Evolutionary conservation across 2,329 filamentous ascomycete genomes (phyloP).

Genomic region (Cordyceps militaris): DNA sequence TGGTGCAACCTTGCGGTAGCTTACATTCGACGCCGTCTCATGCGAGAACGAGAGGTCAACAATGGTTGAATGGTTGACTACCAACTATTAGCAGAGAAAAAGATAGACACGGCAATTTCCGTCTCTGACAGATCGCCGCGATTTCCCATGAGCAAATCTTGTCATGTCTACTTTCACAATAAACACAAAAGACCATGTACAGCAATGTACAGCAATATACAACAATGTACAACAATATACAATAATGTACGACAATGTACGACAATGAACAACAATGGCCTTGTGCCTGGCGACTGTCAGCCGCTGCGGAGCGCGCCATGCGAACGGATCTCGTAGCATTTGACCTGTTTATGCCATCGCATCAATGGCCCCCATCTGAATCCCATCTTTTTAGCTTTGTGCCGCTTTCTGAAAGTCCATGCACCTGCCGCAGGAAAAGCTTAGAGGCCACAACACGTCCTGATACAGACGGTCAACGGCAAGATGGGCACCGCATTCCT

Average conservation of each 20-base stretch:
- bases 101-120: neutral
- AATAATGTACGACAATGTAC: too few species aligned
- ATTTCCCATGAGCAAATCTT: too few species aligned
- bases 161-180: too few species aligned
- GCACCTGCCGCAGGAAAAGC: neutral
- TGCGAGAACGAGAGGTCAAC: neutral
- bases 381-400: neutral
- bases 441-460: neutral
- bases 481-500: neutral
- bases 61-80: too few species aligned
- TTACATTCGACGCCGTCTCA: neutral
- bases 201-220: too few species aligned
- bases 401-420: neutral
- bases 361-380: neutral
- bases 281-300: neutral
- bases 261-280: too few species aligned
- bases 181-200: too few species aligned
- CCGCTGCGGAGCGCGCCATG: neutral
- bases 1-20: neutral
- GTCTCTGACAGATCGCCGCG: neutral
- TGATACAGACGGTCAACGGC: neutral
- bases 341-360: neutral
- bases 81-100: too few species aligned
- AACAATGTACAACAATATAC: too few species aligned
- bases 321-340: constrained; percentile 3